A percentile compares a stretch with the other conserved stretches of the same genome.
phyloP scores from a whole-genome alignment of 1,284 basidiomycete genomes.

The Schizophyllum commune region DNA sequence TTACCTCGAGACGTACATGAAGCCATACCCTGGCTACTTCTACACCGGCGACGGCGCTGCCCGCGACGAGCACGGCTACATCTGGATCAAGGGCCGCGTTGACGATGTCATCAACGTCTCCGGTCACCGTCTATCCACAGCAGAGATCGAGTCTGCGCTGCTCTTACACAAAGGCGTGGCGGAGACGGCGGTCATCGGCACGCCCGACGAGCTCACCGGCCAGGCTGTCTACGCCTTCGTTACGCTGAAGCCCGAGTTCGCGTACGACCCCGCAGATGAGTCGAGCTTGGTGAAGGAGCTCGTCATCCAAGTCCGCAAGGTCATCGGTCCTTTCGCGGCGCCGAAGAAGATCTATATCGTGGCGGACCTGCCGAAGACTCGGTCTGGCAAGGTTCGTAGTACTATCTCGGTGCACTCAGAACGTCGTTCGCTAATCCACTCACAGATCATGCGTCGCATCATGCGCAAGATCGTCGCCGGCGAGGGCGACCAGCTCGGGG shows the following conservation, averaged over 20 bases:
- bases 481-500: slow-evolving; percentile 90
- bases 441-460: slow-evolving; percentile 85
- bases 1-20: slow-evolving; percentile 94
- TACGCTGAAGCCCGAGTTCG: slow-evolving; percentile 81
- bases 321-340: slow-evolving; percentile 92
- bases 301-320: slow-evolving; percentile 90
- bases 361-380: slow-evolving; percentile 88
- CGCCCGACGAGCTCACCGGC: slow-evolving; percentile 82
- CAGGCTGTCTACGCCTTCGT: slow-evolving; percentile 86
- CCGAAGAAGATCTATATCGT: slow-evolving; percentile 91
- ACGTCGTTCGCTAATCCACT: background rate
- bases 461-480: slow-evolving; percentile 93
- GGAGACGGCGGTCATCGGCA: slow-evolving; percentile 92
- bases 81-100: slow-evolving; percentile 97
- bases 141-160: slow-evolving; percentile 95
- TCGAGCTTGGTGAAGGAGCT: slow-evolving; percentile 79
- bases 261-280: slow-evolving; percentile 62
- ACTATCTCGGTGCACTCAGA: background rate
- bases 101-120: slow-evolving; percentile 96
- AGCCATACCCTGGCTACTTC: slow-evolving; percentile 84
- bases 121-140: slow-evolving; percentile 93
- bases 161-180: slow-evolving; percentile 93
- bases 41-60: slow-evolving; percentile 97
- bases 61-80: slow-evolving; percentile 92
- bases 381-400: slow-evolving; percentile 80